phyloP scores from a whole-genome alignment of 2,329 filamentous ascomycete genomes.

The Claviceps maximensis region DNA sequence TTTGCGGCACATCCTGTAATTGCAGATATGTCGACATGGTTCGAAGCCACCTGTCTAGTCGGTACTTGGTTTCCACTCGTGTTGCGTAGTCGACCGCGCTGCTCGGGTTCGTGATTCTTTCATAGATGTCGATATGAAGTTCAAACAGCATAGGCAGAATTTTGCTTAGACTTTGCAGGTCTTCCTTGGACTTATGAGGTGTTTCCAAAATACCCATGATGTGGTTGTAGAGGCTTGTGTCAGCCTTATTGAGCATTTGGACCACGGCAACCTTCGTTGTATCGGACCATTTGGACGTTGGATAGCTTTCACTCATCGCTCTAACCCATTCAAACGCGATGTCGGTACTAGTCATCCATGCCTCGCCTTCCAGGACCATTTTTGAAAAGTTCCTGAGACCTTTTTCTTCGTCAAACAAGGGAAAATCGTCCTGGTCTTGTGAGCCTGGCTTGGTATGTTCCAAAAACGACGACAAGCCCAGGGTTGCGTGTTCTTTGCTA shows the following conservation, averaged over 20 bases:
- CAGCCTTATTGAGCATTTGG: slow-evolving; percentile 40
- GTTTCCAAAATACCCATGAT: slow-evolving; percentile 29
- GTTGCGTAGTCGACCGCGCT: slow-evolving; percentile 37
- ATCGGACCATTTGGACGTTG: slow-evolving; percentile 43
- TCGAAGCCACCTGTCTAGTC: slow-evolving; percentile 38
- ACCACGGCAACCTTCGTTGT: slow-evolving; percentile 42
- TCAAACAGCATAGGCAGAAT: slow-evolving; percentile 48
- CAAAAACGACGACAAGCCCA: slow-evolving; percentile 47
- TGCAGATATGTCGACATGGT: slow-evolving; percentile 33
- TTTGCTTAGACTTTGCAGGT: slow-evolving; percentile 23
- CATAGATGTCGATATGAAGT: slow-evolving; percentile 47
- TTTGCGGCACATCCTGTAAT: slow-evolving; percentile 18
- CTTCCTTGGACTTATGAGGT: slow-evolving; percentile 11
- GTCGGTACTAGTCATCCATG: slow-evolving; percentile 43
- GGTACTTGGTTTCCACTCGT: slow-evolving; percentile 34
- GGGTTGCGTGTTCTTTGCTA: slow-evolving; percentile 37
- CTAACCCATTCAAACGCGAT: slow-evolving; percentile 46
- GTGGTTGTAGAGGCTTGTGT: slow-evolving; percentile 37
- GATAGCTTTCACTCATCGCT: slow-evolving; percentile 36
- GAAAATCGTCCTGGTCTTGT: slow-evolving; percentile 33
- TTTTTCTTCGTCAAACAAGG: slow-evolving; percentile 37
- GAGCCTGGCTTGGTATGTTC: slow-evolving; percentile 47
- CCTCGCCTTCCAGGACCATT: slow-evolving; percentile 26
- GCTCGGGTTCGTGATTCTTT: slow-evolving; percentile 43
- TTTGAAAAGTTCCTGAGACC: slow-evolving; percentile 40